phyloP scores from a whole-genome alignment of 2,329 filamentous ascomycete species.

The Gnomoniopsis smithogilvyi region DNA sequence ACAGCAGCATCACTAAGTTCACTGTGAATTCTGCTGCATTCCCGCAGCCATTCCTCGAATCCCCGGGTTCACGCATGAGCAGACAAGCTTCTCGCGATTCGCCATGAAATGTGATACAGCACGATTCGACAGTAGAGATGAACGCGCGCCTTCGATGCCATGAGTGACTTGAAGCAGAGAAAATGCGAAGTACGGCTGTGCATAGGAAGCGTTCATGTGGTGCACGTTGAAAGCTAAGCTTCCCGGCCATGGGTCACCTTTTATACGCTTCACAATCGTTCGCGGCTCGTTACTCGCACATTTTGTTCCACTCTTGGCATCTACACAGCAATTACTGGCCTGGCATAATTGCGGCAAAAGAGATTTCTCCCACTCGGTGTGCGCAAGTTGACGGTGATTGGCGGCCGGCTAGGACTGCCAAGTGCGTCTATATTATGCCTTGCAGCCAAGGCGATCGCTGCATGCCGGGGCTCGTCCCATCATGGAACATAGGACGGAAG shows the following conservation, averaged over 20 bases:
- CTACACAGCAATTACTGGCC: background rate
- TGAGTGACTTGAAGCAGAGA: too few species aligned
- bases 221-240: too few species aligned
- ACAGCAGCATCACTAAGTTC: background rate
- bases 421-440: background rate
- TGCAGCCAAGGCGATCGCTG: background rate
- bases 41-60: constrained; percentile 16
- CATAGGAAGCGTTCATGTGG: too few species aligned
- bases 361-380: background rate
- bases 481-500: background rate
- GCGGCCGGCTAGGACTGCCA: background rate
- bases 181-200: too few species aligned
- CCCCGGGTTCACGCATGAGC: background rate
- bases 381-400: background rate
- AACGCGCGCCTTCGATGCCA: too few species aligned
- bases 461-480: background rate
- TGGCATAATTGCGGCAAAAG: background rate
- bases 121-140: background rate
- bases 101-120: background rate
- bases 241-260: background rate
- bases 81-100: background rate
- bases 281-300: background rate
- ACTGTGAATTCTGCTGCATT: constrained; percentile 8
- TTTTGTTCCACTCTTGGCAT: too few species aligned
- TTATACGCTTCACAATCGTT: background rate